Evolutionary conservation across 257 asterid species (phyloP), one percentile per base, ranked within the genome.

Genomic region (Fraxinus quadrangulata): DNA sequence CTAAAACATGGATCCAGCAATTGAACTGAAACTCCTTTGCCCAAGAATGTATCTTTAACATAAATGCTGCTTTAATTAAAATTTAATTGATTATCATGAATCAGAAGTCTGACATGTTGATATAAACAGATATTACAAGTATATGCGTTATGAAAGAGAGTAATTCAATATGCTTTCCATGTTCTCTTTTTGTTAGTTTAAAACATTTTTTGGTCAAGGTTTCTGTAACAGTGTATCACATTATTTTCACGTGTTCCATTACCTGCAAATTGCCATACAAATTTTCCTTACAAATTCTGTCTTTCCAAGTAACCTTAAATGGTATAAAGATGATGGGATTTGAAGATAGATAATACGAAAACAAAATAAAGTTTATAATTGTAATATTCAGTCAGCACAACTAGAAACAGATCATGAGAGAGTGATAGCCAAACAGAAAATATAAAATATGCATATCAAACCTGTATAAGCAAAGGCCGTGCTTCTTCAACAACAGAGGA

Each of bases 391-490:
- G 24, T 39, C 70, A 40, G 70, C 16, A 3, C 63, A 40, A 79
- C 80, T 40, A 39, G 63, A 79, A 72, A 47, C 56, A 71, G 71
- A 70, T 63, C 36, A 67, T 59, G 75, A 37, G 16, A 4, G 17
- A 79, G 40, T 63, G 36, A 31, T 33, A 42, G 33, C 2, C 31
- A 6, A 49, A 79, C 40, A 76, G 12, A 73, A 24, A 47, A 67
- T 74, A 73, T 39, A 67, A 54, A 73, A 72, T 33, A 83, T 73
- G 67, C 76, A 85, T 79, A 83, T 82, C 94, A 84, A 80, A 96
- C 99, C 97, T 92, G 88, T 83, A 85, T 59, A 84, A 96, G 96
- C 78, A 96, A 89, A 3, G 97, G 99, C 5, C 85, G 94, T 26
- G 97, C 92, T 84, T 93, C 99, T 86, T 89, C 95, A 80, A 96